A percentile compares a stretch with the other conserved stretches of the same genome.
Evolutionary conservation across 225 moss, liverwort and hornwort genomes (phyloP).

Genomic region (Marchantia paleacea): DNA sequence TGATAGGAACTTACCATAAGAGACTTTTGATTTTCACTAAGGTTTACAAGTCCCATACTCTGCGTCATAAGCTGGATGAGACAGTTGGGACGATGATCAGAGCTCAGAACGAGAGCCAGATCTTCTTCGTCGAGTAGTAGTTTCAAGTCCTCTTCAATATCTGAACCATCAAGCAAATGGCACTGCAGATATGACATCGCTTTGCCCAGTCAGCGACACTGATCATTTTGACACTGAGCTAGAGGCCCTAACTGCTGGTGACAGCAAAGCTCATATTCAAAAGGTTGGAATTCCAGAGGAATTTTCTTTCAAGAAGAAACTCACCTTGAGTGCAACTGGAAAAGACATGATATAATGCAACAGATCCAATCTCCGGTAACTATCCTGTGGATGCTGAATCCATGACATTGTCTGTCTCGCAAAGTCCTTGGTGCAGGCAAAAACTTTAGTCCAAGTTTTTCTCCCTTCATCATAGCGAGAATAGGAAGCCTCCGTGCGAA

Average conservation of each 20-base stretch:
- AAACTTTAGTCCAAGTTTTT: slow-evolving; percentile 74
- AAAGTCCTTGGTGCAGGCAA: slow-evolving; percentile 62
- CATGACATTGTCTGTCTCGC: slow-evolving; percentile 64
- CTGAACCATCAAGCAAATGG: slow-evolving; percentile 70
- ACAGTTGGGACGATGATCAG: slow-evolving; percentile 70
- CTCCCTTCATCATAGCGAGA: slow-evolving; percentile 76
- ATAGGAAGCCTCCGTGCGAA: slow-evolving; percentile 85
- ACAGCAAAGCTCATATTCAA: not conserved
- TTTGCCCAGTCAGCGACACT: not conserved
- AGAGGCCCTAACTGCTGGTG: not conserved
- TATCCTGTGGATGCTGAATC: slow-evolving; percentile 55
- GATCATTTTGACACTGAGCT: not conserved
- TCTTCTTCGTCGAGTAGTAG: slow-evolving; percentile 69
- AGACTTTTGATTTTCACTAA: slow-evolving; percentile 51
- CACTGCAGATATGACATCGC: slow-evolving; percentile 49
- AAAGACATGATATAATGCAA: slow-evolving; percentile 73
- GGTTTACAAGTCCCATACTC: slow-evolving; percentile 47
- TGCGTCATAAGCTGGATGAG: slow-evolving; percentile 80
- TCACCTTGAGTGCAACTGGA: slow-evolving; percentile 73
- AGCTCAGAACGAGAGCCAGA: slow-evolving; percentile 56
- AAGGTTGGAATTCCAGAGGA: too few relatives aligned
- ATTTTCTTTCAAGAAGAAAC: not conserved
- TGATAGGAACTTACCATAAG: slow-evolving; percentile 48
- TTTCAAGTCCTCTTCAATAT: slow-evolving; percentile 56
- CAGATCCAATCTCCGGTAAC: slow-evolving; percentile 40